Evolutionary conservation across 176 grass and related monocot species (phyloP).

Genomic region (Zea mays): DNA sequence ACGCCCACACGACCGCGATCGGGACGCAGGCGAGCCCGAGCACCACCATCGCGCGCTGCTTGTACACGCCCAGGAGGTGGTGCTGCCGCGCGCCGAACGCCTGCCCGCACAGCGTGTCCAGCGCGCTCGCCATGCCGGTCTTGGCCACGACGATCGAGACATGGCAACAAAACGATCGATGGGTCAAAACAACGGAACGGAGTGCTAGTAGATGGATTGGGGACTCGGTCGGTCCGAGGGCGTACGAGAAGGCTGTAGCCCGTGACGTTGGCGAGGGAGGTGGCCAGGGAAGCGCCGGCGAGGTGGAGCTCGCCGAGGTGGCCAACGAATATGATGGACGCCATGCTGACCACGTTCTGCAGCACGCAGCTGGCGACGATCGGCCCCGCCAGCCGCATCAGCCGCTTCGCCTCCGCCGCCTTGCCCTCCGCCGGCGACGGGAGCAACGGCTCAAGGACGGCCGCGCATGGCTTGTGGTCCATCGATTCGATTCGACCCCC

Average conservation of each 20-base stretch:
- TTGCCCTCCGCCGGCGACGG: not conserved
- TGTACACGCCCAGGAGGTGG: conserved; percentile 39
- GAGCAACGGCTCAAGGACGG: not conserved
- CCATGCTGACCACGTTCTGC: not conserved
- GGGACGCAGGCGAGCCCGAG: conserved; percentile 45
- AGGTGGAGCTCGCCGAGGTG: not conserved
- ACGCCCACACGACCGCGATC: conserved; percentile 42
- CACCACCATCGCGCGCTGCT: conserved; percentile 44
- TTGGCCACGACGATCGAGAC: not conserved
- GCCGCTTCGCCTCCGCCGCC: conserved; percentile 2
- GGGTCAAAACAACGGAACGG: not conserved
- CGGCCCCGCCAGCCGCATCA: not conserved
- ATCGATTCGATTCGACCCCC: not conserved
- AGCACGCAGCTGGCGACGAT: not conserved
- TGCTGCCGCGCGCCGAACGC: conserved; percentile 55
- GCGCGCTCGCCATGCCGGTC: conserved; percentile 34
- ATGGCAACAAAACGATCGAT: not conserved
- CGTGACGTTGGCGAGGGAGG: not conserved
- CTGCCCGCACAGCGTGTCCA: conserved; percentile 61
- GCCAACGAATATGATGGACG: conserved; percentile 3
- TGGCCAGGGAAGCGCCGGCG: not conserved
- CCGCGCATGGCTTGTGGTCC: not conserved
- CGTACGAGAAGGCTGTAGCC: conserved; percentile 1
- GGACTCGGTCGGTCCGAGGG: not conserved
- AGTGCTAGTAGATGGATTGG: not conserved